phyloP scores from a whole-genome alignment of 1,139 yeast species.

The Blastobotrys malaysiensis region DNA sequence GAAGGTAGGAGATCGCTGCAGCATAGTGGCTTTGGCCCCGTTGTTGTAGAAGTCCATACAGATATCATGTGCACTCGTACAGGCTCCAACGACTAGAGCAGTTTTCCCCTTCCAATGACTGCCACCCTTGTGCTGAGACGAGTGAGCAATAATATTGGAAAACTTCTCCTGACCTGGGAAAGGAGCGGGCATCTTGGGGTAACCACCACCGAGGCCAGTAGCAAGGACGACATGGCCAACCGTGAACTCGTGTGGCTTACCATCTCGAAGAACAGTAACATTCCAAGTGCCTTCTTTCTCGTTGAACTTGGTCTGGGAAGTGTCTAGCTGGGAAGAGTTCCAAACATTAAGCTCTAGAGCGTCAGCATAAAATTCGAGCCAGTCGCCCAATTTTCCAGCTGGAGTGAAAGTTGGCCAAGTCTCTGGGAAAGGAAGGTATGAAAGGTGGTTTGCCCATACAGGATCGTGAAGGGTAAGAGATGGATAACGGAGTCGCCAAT shows the following conservation, averaged over 20 bases:
- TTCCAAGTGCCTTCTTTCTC: slow-evolving; percentile 32
- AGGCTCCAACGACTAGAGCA: slow-evolving; percentile 41
- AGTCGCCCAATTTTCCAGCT: slow-evolving; percentile 42
- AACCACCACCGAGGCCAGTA: slow-evolving; percentile 41
- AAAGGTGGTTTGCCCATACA: slow-evolving; percentile 39
- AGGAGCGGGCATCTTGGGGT: slow-evolving; percentile 36
- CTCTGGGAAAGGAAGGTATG: slow-evolving; percentile 38
- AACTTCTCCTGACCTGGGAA: slow-evolving; percentile 37
- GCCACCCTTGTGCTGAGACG: slow-evolving; percentile 27
- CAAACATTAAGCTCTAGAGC: slow-evolving; percentile 39
- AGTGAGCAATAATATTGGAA: slow-evolving; percentile 39
- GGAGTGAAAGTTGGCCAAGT: slow-evolving; percentile 43
- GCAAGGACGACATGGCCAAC: slow-evolving; percentile 39
- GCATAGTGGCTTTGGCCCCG: slow-evolving; percentile 38
- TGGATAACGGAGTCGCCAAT: slow-evolving; percentile 43
- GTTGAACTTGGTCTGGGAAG: slow-evolving; percentile 30
- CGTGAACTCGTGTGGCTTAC: slow-evolving; percentile 10
- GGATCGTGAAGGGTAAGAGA: slow-evolving; percentile 44
- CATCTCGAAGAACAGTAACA: slow-evolving; percentile 26
- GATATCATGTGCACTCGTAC: slow-evolving; percentile 43
- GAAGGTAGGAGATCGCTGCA: slow-evolving; percentile 42
- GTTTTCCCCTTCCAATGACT: slow-evolving; percentile 35
- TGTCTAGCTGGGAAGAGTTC: slow-evolving; percentile 32
- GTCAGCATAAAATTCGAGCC: slow-evolving; percentile 39
- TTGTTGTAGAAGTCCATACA: slow-evolving; percentile 42